Evolutionary conservation across 2,329 filamentous ascomycete genomes (phyloP), one percentile per base, ranked within the genome.

Genomic region (Dendrostoma leiphaemia): DNA sequence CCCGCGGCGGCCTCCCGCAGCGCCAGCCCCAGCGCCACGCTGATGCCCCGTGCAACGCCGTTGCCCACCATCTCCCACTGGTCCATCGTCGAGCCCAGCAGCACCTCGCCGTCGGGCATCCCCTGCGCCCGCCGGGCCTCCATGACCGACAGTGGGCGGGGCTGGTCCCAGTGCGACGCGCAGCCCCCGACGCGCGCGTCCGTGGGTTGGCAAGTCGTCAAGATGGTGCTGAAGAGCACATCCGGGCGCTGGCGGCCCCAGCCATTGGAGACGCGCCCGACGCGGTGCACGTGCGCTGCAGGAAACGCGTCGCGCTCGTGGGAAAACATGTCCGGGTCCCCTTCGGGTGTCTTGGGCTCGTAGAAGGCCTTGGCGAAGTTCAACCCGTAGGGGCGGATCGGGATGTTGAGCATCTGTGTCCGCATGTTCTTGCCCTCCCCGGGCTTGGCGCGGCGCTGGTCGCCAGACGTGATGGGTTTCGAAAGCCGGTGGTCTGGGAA

Each of bases 1-100:
- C 71, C 73, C 4, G 70, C 61, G 70, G 72, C 84, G 0, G 86
- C 86, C 57, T 86, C 78, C 7, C 85, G 74, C 12, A 91, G 70
- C 9, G 77, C 73, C 4, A 89, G 63, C 0, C 90, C 90, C 1
- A 91, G 66, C 0, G 83, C 82, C 17, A 91, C 68, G 0, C 88
- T 82, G 1, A 90, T 80, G 23, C 83, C 80, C 8, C 89, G 74
- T 3, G 89, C 82, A 0, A 95, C 90, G 26, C 85, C 89, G 66
- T 95, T 95, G 0, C 90, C 90, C 0, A 92, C 75, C 19, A 90
- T 82, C 51, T 77, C 80, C 71, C 81, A 85, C 63, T 90, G 85
- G 1, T 84, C 71, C 0, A 34, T 9, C 0, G 77, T 66, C 0
- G 51, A 63, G 0, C 89, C 89, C 1, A 92, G 67, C 1, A 95